Evolutionary conservation across 208 protist genomes (phyloP).

Genomic region (Wallacemonas collosoma): DNA sequence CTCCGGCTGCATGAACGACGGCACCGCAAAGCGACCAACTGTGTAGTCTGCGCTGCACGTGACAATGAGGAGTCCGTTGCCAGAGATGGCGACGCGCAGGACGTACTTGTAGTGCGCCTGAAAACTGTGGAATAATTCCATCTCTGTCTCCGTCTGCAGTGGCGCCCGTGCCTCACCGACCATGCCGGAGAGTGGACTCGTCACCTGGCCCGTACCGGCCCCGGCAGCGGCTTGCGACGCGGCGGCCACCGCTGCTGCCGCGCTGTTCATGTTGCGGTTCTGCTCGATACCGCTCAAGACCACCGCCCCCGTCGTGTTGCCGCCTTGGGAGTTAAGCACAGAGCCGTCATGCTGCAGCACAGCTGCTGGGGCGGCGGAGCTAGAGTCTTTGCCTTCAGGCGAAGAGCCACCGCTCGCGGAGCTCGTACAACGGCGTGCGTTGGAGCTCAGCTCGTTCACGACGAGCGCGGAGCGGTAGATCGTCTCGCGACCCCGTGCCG

Average conservation of each 20-base stretch:
- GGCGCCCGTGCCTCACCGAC: constrained; percentile 8
- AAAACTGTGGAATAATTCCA: constrained; percentile 77
- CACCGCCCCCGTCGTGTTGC: constrained; percentile 42
- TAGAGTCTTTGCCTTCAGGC: constrained; percentile 1
- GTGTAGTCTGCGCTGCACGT: constrained; percentile 90
- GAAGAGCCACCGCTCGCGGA: constrained; percentile 14
- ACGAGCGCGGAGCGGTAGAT: constrained; percentile 73
- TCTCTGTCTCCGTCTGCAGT: constrained; percentile 45
- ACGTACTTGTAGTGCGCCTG: constrained; percentile 92
- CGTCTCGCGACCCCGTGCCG: constrained; percentile 27
- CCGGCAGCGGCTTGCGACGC: background rate
- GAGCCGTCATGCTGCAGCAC: constrained; percentile 13
- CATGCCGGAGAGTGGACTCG: background rate
- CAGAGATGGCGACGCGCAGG: constrained; percentile 77
- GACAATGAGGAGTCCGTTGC: constrained; percentile 57
- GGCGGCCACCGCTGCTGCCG: constrained; percentile 13
- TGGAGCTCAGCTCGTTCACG: constrained; percentile 44
- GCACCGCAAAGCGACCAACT: constrained; percentile 69
- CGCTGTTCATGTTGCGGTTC: constrained; percentile 13
- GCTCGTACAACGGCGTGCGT: constrained; percentile 24
- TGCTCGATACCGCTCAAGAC: constrained; percentile 45
- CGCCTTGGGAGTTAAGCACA: background rate
- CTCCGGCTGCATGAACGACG: constrained; percentile 31
- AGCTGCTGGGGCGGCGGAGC: constrained; percentile 1
- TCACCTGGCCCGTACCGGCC: background rate